A percentile compares a stretch with the other conserved stretches of the same genome.
Conservation (phyloP, 495 filamentous ascomycete species). For the Melanomma pulvis-pyrius region DNA sequence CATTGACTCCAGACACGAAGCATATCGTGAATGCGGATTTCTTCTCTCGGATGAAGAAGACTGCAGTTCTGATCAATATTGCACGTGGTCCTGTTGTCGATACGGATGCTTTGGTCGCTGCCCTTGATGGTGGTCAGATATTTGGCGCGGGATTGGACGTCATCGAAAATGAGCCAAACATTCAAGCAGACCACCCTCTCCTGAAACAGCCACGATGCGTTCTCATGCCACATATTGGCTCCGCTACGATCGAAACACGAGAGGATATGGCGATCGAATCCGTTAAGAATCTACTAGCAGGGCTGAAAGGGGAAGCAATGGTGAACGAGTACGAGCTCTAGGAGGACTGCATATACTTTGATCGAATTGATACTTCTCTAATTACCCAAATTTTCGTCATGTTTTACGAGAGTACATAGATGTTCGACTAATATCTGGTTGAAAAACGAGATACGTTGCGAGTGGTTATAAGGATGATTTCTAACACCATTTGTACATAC, state of each 20-base stretch:
- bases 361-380: no score
- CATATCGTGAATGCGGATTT: conserved; percentile 28
- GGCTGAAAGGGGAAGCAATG: conserved; percentile 27
- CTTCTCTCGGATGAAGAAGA: conserved; percentile 30
- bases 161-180: conserved; percentile 34
- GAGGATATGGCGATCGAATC: conserved; percentile 30
- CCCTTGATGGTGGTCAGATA: conserved; percentile 23
- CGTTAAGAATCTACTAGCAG: conserved; percentile 31
- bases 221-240: conserved; percentile 29
- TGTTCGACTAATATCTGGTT: no score
- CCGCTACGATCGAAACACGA: conserved; percentile 23
- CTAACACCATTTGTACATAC: no score
- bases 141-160: conserved; percentile 33
- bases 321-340: conserved; percentile 27
- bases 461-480: no score
- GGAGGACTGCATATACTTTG: no score
- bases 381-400: no score
- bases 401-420: no score
- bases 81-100: conserved; percentile 30
- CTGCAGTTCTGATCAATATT: conserved; percentile 29
- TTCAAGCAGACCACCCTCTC: conserved; percentile 26
- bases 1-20: conserved; percentile 24
- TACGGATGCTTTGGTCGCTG: conserved; percentile 26
- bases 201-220: conserved; percentile 30
- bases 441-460: no score